These are phyloP conservation scores for Penicillium italicum DNA, from an alignment of 2,329 filamentous ascomycete species.

Conservation along the genomic window DNA sequence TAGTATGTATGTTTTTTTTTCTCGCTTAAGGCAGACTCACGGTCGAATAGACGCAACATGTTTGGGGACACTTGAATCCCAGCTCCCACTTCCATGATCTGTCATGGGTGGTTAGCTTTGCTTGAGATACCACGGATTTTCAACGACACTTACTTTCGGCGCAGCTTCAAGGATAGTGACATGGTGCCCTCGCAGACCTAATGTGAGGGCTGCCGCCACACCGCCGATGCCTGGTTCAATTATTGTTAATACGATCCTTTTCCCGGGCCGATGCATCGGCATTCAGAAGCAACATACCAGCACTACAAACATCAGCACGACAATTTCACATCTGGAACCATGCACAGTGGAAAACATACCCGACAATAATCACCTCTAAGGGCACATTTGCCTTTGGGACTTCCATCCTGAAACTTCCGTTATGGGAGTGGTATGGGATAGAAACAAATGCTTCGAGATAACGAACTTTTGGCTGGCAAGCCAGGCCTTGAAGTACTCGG, in stretches of 20 bases:
- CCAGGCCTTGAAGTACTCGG: neutral
- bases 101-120: neutral
- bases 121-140: neutral
- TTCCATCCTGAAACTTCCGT: conserved; percentile 15
- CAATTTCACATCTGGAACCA: neutral
- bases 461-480: neutral
- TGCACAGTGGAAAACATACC: conserved; percentile 23
- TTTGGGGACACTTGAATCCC: conserved; percentile 82
- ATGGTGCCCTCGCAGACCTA: conserved; percentile 34
- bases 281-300: conserved; percentile 24
- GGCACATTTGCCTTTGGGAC: conserved; percentile 26
- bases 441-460: neutral
- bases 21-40: conserved; percentile 28
- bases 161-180: conserved; percentile 35
- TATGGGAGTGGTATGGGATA: neutral
- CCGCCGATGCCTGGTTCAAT: conserved; percentile 33
- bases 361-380: conserved; percentile 34
- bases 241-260: neutral
- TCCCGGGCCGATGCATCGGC: neutral
- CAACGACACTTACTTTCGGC: conserved; percentile 26
- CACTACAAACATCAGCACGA: conserved; percentile 20
- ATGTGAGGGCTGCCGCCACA: conserved; percentile 34
- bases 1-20: neutral
- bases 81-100: conserved; percentile 60
- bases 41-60: conserved; percentile 69